These are phyloP conservation scores for Diutina neorugosa DNA, from an alignment of 1,139 yeast species.

Conservation along the genomic window DNA sequence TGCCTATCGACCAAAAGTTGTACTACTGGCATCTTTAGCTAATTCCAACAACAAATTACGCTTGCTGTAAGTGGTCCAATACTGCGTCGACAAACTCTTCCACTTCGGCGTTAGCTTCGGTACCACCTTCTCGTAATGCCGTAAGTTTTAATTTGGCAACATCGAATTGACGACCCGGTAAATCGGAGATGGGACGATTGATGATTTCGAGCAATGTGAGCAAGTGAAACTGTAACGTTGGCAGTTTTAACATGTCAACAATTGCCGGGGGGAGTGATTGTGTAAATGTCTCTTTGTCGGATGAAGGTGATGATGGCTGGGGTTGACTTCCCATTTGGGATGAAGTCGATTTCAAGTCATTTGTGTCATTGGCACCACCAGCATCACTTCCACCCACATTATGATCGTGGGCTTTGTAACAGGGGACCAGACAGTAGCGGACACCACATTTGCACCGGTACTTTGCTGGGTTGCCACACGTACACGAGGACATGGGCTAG, in stretches of 20 bases:
- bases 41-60: background rate
- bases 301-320: background rate
- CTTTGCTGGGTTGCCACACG: background rate
- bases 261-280: background rate
- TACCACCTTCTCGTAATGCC: conserved; percentile 49
- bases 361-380: background rate
- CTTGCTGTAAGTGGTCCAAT: conserved; percentile 9
- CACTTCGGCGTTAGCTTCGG: conserved; percentile 49
- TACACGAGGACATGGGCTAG: background rate
- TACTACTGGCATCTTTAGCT: conserved; percentile 13
- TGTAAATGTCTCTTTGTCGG: background rate
- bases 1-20: conserved; percentile 13
- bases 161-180: conserved; percentile 14
- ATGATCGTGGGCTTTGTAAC: background rate
- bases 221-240: background rate
- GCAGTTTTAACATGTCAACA: background rate
- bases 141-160: conserved; percentile 50
- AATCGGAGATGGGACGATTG: conserved; percentile 1
- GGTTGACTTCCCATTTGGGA: background rate
- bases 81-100: conserved; percentile 41
- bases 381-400: background rate
- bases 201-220: background rate
- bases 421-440: background rate
- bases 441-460: conserved; percentile 3
- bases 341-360: background rate